Evolutionary conservation across 495 filamentous ascomycete species (phyloP).

Genomic region (Poronia punctata): DNA sequence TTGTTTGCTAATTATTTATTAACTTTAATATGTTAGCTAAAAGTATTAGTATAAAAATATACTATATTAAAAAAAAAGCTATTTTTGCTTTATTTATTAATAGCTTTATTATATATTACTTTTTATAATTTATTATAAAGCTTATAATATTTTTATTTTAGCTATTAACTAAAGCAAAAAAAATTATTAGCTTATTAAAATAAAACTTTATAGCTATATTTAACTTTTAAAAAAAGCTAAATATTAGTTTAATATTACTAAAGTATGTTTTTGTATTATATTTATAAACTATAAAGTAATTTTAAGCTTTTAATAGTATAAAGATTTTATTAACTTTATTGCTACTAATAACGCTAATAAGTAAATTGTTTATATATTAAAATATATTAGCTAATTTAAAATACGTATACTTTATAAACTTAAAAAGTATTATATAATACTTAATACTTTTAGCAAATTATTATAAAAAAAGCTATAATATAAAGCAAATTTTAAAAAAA

Average conservation of each 20-base stretch:
- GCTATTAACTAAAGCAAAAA: no score
- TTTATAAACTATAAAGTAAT: not conserved
- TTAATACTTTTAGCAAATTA: not conserved
- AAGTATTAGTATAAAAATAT: no score
- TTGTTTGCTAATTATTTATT: no score
- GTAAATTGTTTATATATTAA: not conserved
- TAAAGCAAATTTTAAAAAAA: no score
- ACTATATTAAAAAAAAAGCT: no score
- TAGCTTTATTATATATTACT: no score
- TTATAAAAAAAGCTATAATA: not conserved
- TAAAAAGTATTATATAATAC: not conserved
- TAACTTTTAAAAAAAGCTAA: not conserved
- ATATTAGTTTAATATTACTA: not conserved
- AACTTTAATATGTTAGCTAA: no score
- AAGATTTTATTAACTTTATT: no score
- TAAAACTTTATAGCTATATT: conserved; percentile 1
- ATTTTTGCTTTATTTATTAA: no score
- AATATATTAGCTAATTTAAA: not conserved
- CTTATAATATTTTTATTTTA: no score
- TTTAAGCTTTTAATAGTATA: not conserved
- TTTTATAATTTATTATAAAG: no score
- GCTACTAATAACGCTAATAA: not conserved
- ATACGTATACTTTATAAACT: not conserved
- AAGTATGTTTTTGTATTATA: not conserved
- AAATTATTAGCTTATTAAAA: conserved; percentile 1